Percentiles rank a stretch among this genome's conserved stretches.
Conservation (phyloP, 306 rosid species). For the Acacia confusa region DNA sequence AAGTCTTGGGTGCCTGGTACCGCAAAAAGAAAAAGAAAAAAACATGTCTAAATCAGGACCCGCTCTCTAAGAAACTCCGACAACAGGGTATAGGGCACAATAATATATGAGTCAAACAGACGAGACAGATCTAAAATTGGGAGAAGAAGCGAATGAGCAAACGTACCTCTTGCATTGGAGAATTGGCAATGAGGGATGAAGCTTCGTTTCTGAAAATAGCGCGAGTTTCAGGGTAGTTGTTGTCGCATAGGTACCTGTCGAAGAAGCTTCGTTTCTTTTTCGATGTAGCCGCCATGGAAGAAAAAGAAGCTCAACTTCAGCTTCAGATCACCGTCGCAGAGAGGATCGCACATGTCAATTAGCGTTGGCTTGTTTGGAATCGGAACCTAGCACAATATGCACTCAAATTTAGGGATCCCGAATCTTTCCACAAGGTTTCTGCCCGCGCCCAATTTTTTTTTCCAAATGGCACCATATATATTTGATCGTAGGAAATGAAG, state of each 20-base stretch:
- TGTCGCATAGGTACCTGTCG: conserved; percentile 69
- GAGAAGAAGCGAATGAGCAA: not conserved
- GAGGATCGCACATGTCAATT: no score
- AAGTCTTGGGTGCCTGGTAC: conserved; percentile 58
- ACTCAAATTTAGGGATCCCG: no score
- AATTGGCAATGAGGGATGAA: conserved; percentile 63
- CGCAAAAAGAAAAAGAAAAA: not conserved
- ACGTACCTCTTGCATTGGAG: conserved; percentile 62
- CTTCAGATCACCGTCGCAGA: no score
- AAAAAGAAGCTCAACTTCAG: no score
- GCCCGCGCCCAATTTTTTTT: no score
- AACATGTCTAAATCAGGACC: not conserved
- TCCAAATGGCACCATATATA: no score
- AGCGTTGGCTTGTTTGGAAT: no score
- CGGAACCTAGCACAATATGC: no score
- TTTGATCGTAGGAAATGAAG: no score
- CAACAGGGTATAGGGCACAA: not conserved
- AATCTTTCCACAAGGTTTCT: no score
- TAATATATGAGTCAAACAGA: not conserved
- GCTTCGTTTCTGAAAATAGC: conserved; percentile 65
- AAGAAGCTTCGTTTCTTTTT: no score
- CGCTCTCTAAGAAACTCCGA: not conserved
- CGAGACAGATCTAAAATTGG: not conserved
- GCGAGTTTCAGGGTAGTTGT: conserved; percentile 58
- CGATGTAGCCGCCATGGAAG: no score